Evolutionary conservation across 495 filamentous ascomycete genomes (phyloP), one percentile per base, ranked within the genome.

Genomic region (Penicillium chermesinum): DNA sequence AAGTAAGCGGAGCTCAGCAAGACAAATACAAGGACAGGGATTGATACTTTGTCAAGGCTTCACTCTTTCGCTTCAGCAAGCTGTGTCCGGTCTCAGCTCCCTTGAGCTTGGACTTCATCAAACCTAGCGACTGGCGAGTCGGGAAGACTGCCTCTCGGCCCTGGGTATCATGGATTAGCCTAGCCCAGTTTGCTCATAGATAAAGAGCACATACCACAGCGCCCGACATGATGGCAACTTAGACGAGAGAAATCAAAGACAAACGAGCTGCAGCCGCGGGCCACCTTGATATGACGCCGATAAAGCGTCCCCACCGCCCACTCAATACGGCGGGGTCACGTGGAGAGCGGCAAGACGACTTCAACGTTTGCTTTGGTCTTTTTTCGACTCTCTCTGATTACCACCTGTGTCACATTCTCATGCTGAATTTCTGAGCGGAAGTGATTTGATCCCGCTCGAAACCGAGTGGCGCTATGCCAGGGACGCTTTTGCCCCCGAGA

Each of bases 101-200:
- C 73, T 99, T 99, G 59, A 99, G 82, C 80, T 99, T 99, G 52
- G 83, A 82, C 73, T 99, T 97, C 94, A 99, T 99, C 59, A 91
- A 69, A 54, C 88, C 89, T 63, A 99, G 72, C 51, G 90, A 95
- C 79, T 99, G 93, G 61, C 93, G 87, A 58, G 93, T 99, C 53
- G 93, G 88, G 73, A 99, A 99, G 76, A 99, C 93, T 62, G 91
- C 77, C 72, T 99, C 93, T 57, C 71, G 71, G 62, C 70, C 71
- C 71, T 73, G 50, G 22, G 22, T 30, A 49, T 0, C 38, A 19
- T 22, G 30, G 21, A 49, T 39, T 5, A 39, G n/a, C 6, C 7
- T 40, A 40, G 38, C 18, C 6, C 9, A 40, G n/a, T 27, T 13
- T 9, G n/a, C n/a, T n/a, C n/a, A 50, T 16, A 2, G 1, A 21